These are phyloP conservation scores for Paraconiothyrium sp. DNA, from an alignment of 2,329 filamentous ascomycete species.

Conservation along the genomic window DNA sequence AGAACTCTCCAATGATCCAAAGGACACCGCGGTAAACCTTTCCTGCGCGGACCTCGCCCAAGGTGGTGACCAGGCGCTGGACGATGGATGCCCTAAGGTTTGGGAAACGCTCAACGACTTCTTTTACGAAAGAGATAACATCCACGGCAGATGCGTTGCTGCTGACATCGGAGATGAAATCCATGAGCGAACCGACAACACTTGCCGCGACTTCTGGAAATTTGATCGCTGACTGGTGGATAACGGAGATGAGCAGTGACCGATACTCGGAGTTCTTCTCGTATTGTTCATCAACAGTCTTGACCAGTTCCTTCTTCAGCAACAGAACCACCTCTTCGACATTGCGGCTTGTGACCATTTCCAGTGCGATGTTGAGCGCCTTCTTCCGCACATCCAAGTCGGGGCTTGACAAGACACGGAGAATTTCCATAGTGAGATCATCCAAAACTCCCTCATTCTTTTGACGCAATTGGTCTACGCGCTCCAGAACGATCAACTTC, in stretches of 20 bases:
- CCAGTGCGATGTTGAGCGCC: constrained; percentile 86
- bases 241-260: constrained; percentile 93
- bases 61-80: constrained; percentile 84
- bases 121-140: constrained; percentile 98
- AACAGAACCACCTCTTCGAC: constrained; percentile 96
- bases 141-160: constrained; percentile 97
- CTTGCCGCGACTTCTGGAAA: constrained; percentile 98
- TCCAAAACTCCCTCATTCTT: constrained; percentile 92
- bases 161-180: constrained; percentile 98
- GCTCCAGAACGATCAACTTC: constrained; percentile 96
- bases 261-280: constrained; percentile 75
- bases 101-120: constrained; percentile 98
- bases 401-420: constrained; percentile 91
- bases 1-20: constrained; percentile 99
- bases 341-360: constrained; percentile 99
- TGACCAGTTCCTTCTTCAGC: constrained; percentile 95
- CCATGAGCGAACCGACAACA: constrained; percentile 96
- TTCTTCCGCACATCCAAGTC: constrained; percentile 96
- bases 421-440: constrained; percentile 95
- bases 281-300: constrained; percentile 98
- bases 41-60: constrained; percentile 92
- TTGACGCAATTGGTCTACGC: constrained; percentile 85
- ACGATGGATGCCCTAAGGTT: constrained; percentile 88
- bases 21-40: constrained; percentile 97
- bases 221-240: constrained; percentile 98